These are phyloP conservation scores for Sporormia fimetaria DNA, from an alignment of 495 filamentous ascomycete genomes.

Conservation along the genomic window DNA sequence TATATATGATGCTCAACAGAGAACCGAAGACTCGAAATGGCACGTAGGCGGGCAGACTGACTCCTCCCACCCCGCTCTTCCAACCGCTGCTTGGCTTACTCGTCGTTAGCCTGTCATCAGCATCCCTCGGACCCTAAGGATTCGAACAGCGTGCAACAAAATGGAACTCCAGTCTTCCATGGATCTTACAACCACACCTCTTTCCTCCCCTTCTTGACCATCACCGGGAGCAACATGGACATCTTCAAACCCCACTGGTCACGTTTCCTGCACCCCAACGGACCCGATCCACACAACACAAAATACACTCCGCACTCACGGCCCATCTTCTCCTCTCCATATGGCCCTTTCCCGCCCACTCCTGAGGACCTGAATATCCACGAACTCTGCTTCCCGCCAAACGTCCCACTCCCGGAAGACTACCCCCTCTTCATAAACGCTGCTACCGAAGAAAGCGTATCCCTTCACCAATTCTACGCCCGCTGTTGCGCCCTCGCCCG, in stretches of 20 bases:
- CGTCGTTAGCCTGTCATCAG: no score
- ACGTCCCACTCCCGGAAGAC: slow-evolving; percentile 11
- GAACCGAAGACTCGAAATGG: no score
- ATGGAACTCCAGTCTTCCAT: no score
- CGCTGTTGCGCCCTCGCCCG: slow-evolving; percentile 8
- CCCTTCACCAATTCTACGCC: slow-evolving; percentile 14
- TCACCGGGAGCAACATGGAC: slow-evolving; percentile 1
- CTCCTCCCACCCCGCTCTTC: no score
- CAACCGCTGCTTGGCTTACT: no score
- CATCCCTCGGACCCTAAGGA: no score
- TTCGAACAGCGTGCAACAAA: no score
- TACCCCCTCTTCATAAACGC: slow-evolving; percentile 16
- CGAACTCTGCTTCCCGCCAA: slow-evolving; percentile 14
- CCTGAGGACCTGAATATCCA: slow-evolving; percentile 14
- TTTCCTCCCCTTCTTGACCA: no score
- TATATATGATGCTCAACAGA: no score
- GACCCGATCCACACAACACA: slow-evolving; percentile 6
- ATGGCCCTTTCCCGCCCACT: slow-evolving; percentile 12
- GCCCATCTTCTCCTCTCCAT: slow-evolving; percentile 10
- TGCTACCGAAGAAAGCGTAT: slow-evolving; percentile 2
- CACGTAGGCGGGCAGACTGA: no score
- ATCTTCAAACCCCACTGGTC: slow-evolving; percentile 10
- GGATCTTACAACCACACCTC: no score
- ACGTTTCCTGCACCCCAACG: slow-evolving; percentile 6
- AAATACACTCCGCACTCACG: slow-evolving; percentile 7